Conservation (phyloP, 164 flowering plant genomes). For the Liriodendron chinense region DNA sequence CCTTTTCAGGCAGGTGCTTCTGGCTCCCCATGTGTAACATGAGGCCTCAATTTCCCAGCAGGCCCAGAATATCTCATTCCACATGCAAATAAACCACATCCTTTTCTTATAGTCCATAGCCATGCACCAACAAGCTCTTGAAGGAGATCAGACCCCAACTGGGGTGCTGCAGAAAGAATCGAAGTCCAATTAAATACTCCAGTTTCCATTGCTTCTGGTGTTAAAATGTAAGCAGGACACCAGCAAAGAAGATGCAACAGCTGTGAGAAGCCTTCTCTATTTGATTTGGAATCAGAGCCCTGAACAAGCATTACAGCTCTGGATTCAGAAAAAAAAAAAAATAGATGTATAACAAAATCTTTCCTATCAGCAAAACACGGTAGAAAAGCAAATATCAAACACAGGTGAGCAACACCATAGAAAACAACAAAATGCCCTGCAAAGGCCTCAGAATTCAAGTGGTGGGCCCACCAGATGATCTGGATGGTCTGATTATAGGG, state of each 20-base stretch:
- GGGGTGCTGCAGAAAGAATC: slow-evolving; percentile 96
- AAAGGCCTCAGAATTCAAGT: not conserved
- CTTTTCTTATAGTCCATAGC: slow-evolving; percentile 96
- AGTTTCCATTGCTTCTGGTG: slow-evolving; percentile 91
- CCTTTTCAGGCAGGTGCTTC: slow-evolving; percentile 56
- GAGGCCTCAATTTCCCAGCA: slow-evolving; percentile 87
- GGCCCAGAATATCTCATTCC: slow-evolving; percentile 74
- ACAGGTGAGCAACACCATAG: not conserved
- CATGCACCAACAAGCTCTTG: slow-evolving; percentile 99
- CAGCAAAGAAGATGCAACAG: slow-evolving; percentile 96
- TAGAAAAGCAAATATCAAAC: not conserved
- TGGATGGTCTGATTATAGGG: no score
- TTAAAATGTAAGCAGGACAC: slow-evolving; percentile 97
- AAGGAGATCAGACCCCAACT: slow-evolving; percentile 81
- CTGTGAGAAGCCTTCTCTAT: slow-evolving; percentile 77
- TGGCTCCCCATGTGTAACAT: slow-evolving; percentile 88
- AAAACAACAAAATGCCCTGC: not conserved
- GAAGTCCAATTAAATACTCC: slow-evolving; percentile 97
- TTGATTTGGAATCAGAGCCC: slow-evolving; percentile 67
- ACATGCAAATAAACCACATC: slow-evolving; percentile 88
- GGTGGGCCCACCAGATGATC: not conserved
- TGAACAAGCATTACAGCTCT: slow-evolving; percentile 20
- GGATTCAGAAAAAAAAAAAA: not conserved
- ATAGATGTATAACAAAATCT: not conserved
- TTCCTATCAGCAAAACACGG: not conserved